These are phyloP conservation scores for Fraxinus excelsior DNA, from an alignment of 257 asterid species.

Conservation along the genomic window DNA sequence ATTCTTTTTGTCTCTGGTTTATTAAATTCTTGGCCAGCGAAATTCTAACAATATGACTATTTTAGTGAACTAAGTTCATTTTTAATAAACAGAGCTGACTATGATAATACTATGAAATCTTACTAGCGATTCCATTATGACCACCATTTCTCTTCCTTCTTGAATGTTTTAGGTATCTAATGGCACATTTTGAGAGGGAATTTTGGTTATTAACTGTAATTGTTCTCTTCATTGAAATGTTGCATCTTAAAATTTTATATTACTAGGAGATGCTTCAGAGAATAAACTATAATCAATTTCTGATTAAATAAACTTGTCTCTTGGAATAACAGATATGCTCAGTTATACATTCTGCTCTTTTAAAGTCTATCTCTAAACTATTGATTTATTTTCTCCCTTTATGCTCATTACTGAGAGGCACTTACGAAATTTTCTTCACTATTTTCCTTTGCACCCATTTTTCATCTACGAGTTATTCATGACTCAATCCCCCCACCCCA, in stretches of 20 bases:
- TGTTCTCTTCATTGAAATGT: neutral
- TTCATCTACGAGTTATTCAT: slow-evolving; percentile 8
- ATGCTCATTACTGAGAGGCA: neutral
- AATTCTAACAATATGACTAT: neutral
- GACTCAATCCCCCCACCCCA: neutral
- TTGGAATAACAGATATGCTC: neutral
- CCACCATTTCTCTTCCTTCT: neutral
- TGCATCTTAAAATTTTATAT: neutral
- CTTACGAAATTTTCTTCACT: neutral
- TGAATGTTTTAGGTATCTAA: neutral
- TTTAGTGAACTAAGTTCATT: neutral
- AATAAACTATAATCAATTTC: neutral
- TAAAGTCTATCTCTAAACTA: neutral
- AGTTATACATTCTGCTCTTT: neutral
- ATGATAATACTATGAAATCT: neutral
- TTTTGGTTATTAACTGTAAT: neutral
- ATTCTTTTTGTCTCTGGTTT: neutral
- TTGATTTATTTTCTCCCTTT: neutral
- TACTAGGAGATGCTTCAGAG: neutral
- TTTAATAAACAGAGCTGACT: neutral
- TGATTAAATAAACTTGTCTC: neutral
- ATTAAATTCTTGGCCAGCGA: neutral
- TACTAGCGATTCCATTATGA: neutral
- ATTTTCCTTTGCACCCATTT: neutral
- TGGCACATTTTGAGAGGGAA: neutral